These are phyloP conservation scores for Epichloe brachyelytri DNA, from an alignment of 2,329 filamentous ascomycete genomes.

Conservation along the genomic window DNA sequence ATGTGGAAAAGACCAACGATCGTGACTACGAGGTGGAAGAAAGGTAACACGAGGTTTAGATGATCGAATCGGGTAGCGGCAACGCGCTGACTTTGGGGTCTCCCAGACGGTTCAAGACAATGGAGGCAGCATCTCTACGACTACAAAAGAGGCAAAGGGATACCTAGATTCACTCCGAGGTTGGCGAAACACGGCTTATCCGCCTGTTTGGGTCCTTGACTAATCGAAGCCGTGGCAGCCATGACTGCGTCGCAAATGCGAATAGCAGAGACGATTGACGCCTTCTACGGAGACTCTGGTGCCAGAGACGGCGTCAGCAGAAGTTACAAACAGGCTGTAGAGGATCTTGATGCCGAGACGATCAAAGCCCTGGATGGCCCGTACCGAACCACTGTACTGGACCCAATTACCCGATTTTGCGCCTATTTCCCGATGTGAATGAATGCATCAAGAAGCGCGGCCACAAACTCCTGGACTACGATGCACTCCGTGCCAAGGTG, in stretches of 20 bases:
- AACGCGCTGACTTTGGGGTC: conserved; percentile 9
- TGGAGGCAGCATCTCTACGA: conserved; percentile 86
- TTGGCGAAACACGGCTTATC: conserved; percentile 20
- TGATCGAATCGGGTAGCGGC: neutral
- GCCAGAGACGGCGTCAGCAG: conserved; percentile 89
- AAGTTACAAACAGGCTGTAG: conserved; percentile 96
- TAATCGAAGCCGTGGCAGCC: conserved; percentile 34
- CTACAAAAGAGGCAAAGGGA: conserved; percentile 94
- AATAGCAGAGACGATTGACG: conserved; percentile 97
- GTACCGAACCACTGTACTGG: conserved; percentile 85
- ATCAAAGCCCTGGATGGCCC: conserved; percentile 97
- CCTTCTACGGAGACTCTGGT: conserved; percentile 94
- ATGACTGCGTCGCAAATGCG: conserved; percentile 99
- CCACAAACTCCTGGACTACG: conserved; percentile 97
- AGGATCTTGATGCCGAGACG: conserved; percentile 93
- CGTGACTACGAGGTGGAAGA: conserved; percentile 98
- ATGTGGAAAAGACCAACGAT: conserved; percentile 97
- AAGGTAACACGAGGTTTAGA: conserved; percentile 37
- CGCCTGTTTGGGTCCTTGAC: neutral
- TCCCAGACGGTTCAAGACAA: conserved; percentile 82
- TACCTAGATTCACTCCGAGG: conserved; percentile 92
- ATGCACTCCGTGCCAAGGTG: conserved; percentile 87
- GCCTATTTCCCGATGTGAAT: conserved; percentile 97
- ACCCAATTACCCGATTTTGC: conserved; percentile 92
- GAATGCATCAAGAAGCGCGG: conserved; percentile 99